A percentile compares a stretch with the other conserved stretches of the same genome.
phyloP scores from a whole-genome alignment of 257 asterid species.

The Pogostemon cablin region DNA sequence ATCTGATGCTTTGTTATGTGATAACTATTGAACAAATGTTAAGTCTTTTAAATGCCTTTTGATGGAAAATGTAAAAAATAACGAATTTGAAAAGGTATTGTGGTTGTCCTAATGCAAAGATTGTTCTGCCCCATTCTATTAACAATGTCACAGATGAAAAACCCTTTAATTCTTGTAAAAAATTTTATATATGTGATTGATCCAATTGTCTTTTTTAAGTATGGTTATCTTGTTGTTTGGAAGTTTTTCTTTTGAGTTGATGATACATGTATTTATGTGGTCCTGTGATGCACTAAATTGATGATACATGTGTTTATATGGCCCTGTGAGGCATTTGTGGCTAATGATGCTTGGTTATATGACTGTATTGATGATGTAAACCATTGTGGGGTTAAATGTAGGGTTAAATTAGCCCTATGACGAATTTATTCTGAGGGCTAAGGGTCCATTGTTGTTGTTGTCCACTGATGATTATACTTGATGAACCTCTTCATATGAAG shows the following conservation, averaged over 20 bases:
- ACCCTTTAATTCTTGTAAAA: slow-evolving; percentile 8
- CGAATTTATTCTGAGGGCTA: too few relatives aligned
- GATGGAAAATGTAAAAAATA: slow-evolving; percentile 70
- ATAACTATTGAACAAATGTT: neutral
- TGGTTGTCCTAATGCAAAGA: slow-evolving; percentile 86
- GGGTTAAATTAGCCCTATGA: too few relatives aligned
- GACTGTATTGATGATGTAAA: too few relatives aligned
- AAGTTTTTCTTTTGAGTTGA: neutral
- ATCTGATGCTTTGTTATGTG: neutral
- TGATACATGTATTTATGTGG: too few relatives aligned
- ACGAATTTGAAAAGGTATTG: slow-evolving; percentile 79
- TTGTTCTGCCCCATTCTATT: slow-evolving; percentile 64
- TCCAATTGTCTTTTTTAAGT: slow-evolving; percentile 10
- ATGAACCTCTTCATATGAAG: too few relatives aligned
- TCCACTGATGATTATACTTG: too few relatives aligned
- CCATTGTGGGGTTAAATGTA: too few relatives aligned
- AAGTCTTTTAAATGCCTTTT: slow-evolving; percentile 5
- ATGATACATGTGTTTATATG: too few relatives aligned
- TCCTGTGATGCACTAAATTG: too few relatives aligned
- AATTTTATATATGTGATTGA: neutral
- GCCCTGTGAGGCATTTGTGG: too few relatives aligned
- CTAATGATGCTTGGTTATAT: too few relatives aligned
- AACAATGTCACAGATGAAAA: slow-evolving; percentile 75
- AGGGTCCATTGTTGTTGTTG: too few relatives aligned
- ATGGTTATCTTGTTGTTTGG: neutral